Evolutionary conservation across 805 yeast genomes (phyloP).

Genomic region (Tetrapisispora namnaoensis): DNA sequence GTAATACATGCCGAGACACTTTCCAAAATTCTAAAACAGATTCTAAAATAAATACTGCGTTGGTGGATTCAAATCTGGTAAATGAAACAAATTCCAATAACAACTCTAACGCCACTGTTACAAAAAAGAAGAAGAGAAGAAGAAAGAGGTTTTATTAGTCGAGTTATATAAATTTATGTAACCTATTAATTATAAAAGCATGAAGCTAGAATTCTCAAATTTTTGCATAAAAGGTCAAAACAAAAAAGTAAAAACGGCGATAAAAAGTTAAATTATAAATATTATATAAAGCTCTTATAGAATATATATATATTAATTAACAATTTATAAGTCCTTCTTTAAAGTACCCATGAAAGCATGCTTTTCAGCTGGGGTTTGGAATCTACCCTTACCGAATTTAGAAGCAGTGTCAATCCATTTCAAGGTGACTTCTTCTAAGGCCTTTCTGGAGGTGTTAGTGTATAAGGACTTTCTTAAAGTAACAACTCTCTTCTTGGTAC

Average conservation of each 20-base stretch:
- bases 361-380: constrained; percentile 99
- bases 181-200: too few species aligned
- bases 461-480: constrained; percentile 97
- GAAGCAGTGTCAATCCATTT: constrained; percentile 99
- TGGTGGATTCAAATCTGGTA: not conserved
- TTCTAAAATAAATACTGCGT: too few species aligned
- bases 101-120: too few species aligned
- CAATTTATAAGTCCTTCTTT: constrained; percentile 81
- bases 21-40: not conserved
- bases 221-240: too few species aligned
- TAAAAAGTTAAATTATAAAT: constrained; percentile 1
- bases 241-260: not conserved
- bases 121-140: not conserved
- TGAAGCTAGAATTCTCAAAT: too few species aligned
- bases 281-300: not conserved
- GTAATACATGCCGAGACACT: constrained; percentile 30
- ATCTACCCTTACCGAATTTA: constrained; percentile 99
- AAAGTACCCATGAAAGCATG: constrained; percentile 99
- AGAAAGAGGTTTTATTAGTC: constrained; percentile 1
- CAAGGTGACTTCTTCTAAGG: constrained; percentile 90
- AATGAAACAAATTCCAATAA: not conserved
- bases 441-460: constrained; percentile 96
- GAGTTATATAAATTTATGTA: too few species aligned
- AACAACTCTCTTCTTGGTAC: constrained; percentile 98
- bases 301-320: not conserved